Evolutionary conservation across 2,329 filamentous ascomycete genomes (phyloP), one percentile per base, ranked within the genome.

Genomic region (Beauveria asiatica): DNA sequence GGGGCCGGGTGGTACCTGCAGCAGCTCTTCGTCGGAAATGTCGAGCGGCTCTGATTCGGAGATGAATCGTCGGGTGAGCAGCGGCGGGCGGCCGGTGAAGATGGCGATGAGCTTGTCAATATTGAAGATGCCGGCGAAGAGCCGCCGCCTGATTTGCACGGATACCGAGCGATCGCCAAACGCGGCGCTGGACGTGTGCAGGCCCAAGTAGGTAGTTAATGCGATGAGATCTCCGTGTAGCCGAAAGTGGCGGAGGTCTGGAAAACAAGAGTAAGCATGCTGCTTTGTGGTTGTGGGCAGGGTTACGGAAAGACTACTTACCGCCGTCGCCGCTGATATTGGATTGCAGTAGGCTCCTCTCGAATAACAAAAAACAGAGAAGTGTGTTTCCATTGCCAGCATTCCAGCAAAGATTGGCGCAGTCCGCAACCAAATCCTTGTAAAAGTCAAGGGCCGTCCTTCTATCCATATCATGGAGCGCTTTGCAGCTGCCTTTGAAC

Each of bases 31-130:
- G 60, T 75, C 73, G 19, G 62, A 65, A 16, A 78, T 61, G 59
- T 78, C 75, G 5, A 77, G 67, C 2, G 75, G 75, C 13, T 74
- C 62, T 1, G 75, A 71, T 6, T 75, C 75, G 2, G 72, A 72
- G 13, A 71, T 64, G 60, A 73, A 78, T 2, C 67, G 65, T 13
- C 68, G 68, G 42, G 69, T 69, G 21, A 77, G 59, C 1, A 76
- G 66, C 0, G 74, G 75, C 3, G 76, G 76, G 5, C 76, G 65
- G 1, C 76, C 76, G 1, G 75, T 76, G 44, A 78, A 75, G 1
- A 74, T 71, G 7, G 74, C 72, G 4, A 73, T 63, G 1, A 70
- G 66, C 64, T 76, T 76, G 56, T 75, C 74, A 41, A 71, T 64
- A 17, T 64, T 66, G 56, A 72, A 73, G 17, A 73, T 57, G 39